A percentile compares a stretch with the other conserved stretches of the same genome.
Conservation (phyloP, 768 basidiomycete species). For the Tulasnella sp. region DNA sequence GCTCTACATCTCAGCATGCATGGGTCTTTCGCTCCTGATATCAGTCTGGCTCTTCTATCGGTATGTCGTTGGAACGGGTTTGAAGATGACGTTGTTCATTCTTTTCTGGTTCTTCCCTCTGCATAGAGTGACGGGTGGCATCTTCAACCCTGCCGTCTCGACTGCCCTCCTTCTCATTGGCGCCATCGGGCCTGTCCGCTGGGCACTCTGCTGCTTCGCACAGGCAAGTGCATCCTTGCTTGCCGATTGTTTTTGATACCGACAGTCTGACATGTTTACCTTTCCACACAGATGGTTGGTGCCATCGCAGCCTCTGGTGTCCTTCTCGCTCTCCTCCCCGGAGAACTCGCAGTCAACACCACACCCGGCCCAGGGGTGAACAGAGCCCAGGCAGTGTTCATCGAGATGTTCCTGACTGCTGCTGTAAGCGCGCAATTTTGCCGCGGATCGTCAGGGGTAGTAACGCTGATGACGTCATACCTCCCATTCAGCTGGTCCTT, state of each 20-base stretch:
- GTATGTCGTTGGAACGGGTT: background rate
- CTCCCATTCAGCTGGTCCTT: constrained; percentile 23
- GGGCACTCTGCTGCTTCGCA: constrained; percentile 30
- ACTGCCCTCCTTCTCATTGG: constrained; percentile 30
- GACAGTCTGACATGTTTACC: background rate
- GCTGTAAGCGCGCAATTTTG: background rate
- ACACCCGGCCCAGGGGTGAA: constrained; percentile 23
- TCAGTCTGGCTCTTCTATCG: constrained; percentile 24
- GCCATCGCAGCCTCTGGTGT: constrained; percentile 30
- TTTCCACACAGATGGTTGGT: constrained; percentile 23
- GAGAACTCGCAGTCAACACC: constrained; percentile 27
- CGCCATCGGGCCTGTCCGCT: constrained; percentile 28
- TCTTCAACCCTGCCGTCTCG: constrained; percentile 29
- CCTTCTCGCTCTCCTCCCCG: constrained; percentile 30
- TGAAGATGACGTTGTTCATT: background rate
- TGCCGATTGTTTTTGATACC: background rate
- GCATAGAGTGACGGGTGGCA: constrained; percentile 27
- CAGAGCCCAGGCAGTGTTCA: constrained; percentile 28
- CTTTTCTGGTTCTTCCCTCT: background rate
- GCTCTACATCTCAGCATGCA: constrained; percentile 28
- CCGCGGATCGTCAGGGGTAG: background rate
- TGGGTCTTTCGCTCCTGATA: constrained; percentile 27
- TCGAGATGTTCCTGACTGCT: constrained; percentile 30
- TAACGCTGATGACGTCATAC: background rate
- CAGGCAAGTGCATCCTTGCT: constrained; percentile 11